Evolutionary conservation across 352 stramenopile species (phyloP).

Genomic region (Phytophthora constricta): DNA sequence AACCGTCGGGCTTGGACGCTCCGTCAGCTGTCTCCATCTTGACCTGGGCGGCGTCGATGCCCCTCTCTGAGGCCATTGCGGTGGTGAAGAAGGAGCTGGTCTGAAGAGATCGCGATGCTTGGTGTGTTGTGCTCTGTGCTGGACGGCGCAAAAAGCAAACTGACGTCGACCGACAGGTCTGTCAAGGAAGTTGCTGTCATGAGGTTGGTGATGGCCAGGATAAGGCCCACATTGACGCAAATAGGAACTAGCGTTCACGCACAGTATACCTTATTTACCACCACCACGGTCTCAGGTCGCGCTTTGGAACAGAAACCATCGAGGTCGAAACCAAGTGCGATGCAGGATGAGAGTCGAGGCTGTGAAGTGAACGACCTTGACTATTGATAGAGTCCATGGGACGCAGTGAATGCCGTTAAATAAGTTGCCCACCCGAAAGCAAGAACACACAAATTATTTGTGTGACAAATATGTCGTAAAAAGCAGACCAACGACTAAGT

Average conservation of each 20-base stretch:
- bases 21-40: slow-evolving; percentile 38
- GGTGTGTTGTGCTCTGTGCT: slow-evolving; percentile 24
- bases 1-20: background rate
- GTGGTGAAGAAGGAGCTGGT: slow-evolving; percentile 6
- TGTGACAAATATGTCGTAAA: no score
- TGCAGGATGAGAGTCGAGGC: no score
- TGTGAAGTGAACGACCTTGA: no score
- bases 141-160: slow-evolving; percentile 28
- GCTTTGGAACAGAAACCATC: background rate
- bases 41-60: slow-evolving; percentile 52
- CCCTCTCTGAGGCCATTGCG: slow-evolving; percentile 37
- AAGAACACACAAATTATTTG: no score
- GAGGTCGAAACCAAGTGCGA: background rate
- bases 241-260: slow-evolving; percentile 5
- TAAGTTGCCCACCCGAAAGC: no score
- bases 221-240: slow-evolving; percentile 1
- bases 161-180: slow-evolving; percentile 14
- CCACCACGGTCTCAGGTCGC: slow-evolving; percentile 9
- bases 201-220: background rate
- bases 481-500: background rate
- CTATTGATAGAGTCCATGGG: no score
- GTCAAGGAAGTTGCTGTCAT: no score
- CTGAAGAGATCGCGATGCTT: background rate
- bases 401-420: no score
- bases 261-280: background rate